Base-by-base conservation (phyloP, 1,284 basidiomycete genomes). In the Nidula niveotomentosa region DNA sequence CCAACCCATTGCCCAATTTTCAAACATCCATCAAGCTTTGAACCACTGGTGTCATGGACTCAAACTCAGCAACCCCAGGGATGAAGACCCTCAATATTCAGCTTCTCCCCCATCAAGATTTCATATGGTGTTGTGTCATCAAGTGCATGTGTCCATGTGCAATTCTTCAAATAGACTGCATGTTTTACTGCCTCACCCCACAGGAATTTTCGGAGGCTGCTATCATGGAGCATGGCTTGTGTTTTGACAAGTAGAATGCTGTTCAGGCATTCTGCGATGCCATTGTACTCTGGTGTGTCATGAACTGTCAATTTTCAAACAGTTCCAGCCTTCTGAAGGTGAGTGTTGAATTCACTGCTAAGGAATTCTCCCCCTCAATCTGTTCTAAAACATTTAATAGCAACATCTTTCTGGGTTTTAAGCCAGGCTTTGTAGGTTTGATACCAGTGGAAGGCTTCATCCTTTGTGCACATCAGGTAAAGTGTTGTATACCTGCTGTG, bases 241-340 rank as follows among this genome's bases (percentile, higher is more conserved):
- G 59, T 49, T 17, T 49, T n/a, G 33, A 63, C 59, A 23, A 64
- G 30, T 9, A 63, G 45, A 12, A 58, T 61, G 2, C 59, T 17
- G 36, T 65, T 67, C 10, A 53, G 46, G 8, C 37, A 48, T 46
- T 65, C 58, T 5, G 62, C 60, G 23, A 65, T 51, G 9, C 64
- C 58, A 45, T 65, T 67, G 23, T 62, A 53, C 48, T 63, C 53
- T 1, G 58, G 63, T 2, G 58, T 62, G 44, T 66, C 53, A 47
- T 62, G 62, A 9, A 60, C 54, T 7, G 64, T 65, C 15, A 61
- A 57, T 39, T 59, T 53, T 17, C 56, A 54, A 12, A 36, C 45
- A 8, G 56, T 62, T 3, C 61, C 62, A 23, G 49, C 43, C 8
- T 50, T 37, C 13, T 58, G 55, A 6, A 63, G 51, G 30, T 62